phyloP scores from a whole-genome alignment of 2,329 filamentous ascomycete species.

The Diaporthe ilicicola region DNA sequence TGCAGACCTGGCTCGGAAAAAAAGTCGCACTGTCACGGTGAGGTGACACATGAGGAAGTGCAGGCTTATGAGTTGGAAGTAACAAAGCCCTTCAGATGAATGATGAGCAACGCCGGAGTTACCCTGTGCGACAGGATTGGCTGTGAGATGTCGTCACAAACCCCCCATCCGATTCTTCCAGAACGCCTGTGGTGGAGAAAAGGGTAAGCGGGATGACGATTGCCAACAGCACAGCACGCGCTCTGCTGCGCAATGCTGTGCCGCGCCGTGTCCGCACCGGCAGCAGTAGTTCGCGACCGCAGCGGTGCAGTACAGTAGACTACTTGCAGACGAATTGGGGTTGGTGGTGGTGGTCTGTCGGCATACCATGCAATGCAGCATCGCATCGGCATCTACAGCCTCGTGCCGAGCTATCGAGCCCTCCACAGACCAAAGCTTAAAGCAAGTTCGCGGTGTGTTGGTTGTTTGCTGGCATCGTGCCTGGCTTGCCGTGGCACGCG shows the following conservation, averaged over 20 bases:
- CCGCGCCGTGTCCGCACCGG: background rate
- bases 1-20: background rate
- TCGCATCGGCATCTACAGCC: conserved; percentile 14
- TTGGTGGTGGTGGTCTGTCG: background rate
- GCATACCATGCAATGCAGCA: conserved; percentile 12
- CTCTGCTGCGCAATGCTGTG: background rate
- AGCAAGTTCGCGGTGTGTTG: background rate
- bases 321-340: background rate
- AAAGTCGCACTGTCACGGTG: background rate
- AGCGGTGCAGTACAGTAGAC: background rate
- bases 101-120: conserved; percentile 23
- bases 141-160: conserved; percentile 30
- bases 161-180: conserved; percentile 28
- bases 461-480: background rate
- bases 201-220: conserved; percentile 25
- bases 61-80: background rate
- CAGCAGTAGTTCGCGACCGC: background rate
- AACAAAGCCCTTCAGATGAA: background rate
- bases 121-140: conserved; percentile 20
- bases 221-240: conserved; percentile 2
- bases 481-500: background rate
- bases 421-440: conserved; percentile 12
- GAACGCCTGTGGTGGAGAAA: conserved; percentile 18
- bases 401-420: conserved; percentile 17
- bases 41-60: background rate